A percentile compares a stretch with the other conserved stretches of the same genome.
These are phyloP conservation scores for Kodamaea alishanica DNA, from an alignment of 1,139 yeast genomes.

Conservation along the genomic window DNA sequence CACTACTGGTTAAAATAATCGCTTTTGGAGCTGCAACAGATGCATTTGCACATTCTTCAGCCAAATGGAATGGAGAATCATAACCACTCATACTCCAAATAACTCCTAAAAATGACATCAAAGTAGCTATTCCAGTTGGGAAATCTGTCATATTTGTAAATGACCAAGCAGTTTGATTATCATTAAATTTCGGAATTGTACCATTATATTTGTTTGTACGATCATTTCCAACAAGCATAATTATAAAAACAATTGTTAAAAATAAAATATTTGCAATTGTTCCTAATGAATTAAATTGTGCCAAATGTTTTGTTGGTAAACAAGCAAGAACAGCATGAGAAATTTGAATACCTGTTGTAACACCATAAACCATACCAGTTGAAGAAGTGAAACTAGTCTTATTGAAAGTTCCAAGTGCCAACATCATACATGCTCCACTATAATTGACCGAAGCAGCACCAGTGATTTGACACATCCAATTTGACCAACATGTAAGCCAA, in stretches of 20 bases:
- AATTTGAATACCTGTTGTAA: conserved; percentile 45
- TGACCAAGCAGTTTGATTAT: conserved; percentile 51
- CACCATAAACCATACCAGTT: conserved; percentile 21
- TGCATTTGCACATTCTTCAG: conserved; percentile 71
- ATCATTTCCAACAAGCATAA: conserved; percentile 54
- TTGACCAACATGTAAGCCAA: conserved; percentile 26
- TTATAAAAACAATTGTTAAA: conserved; percentile 51
- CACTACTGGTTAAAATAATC: conserved; percentile 58
- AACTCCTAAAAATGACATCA: conserved; percentile 60
- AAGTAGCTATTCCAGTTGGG: conserved; percentile 61
- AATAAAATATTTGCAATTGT: conserved; percentile 50
- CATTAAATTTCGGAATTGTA: conserved; percentile 48
- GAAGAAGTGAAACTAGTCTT: conserved; percentile 15
- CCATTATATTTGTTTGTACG: conserved; percentile 25
- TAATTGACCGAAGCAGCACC: conserved; percentile 65
- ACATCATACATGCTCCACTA: conserved; percentile 57
- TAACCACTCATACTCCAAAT: conserved; percentile 79
- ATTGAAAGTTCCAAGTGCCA: conserved; percentile 45
- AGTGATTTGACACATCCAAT: conserved; percentile 52
- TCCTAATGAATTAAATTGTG: conserved; percentile 52
- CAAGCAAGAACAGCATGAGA: conserved; percentile 50
- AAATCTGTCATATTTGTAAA: conserved; percentile 62
- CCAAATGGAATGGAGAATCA: conserved; percentile 69
- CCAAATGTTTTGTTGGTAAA: conserved; percentile 53
- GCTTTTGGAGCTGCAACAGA: conserved; percentile 64